These are phyloP conservation scores for Paramyrothecium sp. DNA, from an alignment of 2,329 filamentous ascomycete genomes.

Conservation along the genomic window DNA sequence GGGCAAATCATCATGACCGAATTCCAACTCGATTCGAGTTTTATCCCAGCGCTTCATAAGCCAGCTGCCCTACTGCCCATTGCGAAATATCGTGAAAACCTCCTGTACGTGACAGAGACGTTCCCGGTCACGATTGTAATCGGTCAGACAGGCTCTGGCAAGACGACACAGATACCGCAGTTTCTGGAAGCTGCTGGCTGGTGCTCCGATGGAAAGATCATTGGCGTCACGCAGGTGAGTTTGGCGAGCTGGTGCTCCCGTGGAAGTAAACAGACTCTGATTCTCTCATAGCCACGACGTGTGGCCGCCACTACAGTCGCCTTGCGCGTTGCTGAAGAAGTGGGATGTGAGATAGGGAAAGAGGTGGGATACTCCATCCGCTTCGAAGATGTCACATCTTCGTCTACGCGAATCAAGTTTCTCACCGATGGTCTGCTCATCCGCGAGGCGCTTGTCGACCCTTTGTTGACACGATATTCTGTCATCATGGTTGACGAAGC, in stretches of 20 bases:
- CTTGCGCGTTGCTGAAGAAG: constrained; percentile 83
- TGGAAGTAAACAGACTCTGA: constrained; percentile 11
- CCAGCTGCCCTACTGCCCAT: constrained; percentile 83
- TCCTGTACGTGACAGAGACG: constrained; percentile 85
- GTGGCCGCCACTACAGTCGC: constrained; percentile 92
- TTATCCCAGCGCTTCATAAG: constrained; percentile 84
- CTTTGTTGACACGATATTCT: constrained; percentile 84
- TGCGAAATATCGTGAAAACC: constrained; percentile 71
- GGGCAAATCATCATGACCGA: constrained; percentile 45
- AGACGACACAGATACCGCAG: constrained; percentile 94
- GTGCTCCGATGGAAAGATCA: constrained; percentile 78
- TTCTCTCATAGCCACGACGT: constrained; percentile 67
- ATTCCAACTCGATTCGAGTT: constrained; percentile 54
- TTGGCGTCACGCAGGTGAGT: constrained; percentile 85
- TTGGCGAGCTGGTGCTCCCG: constrained; percentile 12
- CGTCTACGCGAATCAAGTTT: constrained; percentile 87
- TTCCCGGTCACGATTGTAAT: constrained; percentile 84
- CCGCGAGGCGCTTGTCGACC: constrained; percentile 89
- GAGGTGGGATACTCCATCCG: constrained; percentile 91
- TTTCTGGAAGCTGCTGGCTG: constrained; percentile 87
- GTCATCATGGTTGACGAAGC: constrained; percentile 98
- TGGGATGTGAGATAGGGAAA: constrained; percentile 81
- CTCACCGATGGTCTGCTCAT: constrained; percentile 90
- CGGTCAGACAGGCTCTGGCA: constrained; percentile 91
- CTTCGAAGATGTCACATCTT: constrained; percentile 88